A percentile compares a stretch with the other conserved stretches of the same genome.
Evolutionary conservation across 805 yeast species (phyloP).

Genomic region (Metschnikowia koreensis): DNA sequence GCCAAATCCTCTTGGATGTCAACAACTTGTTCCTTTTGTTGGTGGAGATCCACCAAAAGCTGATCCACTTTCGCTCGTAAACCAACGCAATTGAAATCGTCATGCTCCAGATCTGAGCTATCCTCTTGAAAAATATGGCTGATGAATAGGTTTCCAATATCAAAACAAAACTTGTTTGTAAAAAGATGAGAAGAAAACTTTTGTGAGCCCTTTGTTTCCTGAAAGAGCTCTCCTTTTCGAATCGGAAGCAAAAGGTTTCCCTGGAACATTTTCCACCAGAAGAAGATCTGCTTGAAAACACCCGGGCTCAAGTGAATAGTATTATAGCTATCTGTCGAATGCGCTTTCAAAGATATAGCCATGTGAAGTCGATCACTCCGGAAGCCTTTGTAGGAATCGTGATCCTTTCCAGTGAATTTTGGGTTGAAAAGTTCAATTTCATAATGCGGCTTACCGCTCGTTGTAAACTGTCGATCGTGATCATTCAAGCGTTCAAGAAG

Average conservation of each 20-base stretch:
- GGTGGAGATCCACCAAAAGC: conserved; percentile 42
- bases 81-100: conserved; percentile 63
- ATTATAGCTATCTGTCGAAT: conserved; percentile 50
- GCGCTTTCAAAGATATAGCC: conserved; percentile 40
- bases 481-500: conserved; percentile 47
- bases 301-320: conserved; percentile 75
- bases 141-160: conserved; percentile 67
- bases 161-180: conserved; percentile 78
- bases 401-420: conserved; percentile 35
- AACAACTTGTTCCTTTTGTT: conserved; percentile 37
- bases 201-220: conserved; percentile 48
- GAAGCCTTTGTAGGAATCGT: conserved; percentile 43
- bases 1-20: conserved; percentile 45
- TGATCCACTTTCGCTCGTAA: conserved; percentile 46
- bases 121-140: conserved; percentile 67
- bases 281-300: conserved; percentile 62
- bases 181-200: conserved; percentile 74
- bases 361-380: conserved; percentile 40
- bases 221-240: conserved; percentile 70
- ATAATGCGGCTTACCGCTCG: conserved; percentile 57
- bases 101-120: conserved; percentile 30
- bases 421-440: conserved; percentile 60
- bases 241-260: conserved; percentile 78
- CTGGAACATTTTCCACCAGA: conserved; percentile 87
- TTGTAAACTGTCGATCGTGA: conserved; percentile 36